Evolutionary conservation across 163 green algal genomes (phyloP).

Genomic region (Scenedesmus sp.): DNA sequence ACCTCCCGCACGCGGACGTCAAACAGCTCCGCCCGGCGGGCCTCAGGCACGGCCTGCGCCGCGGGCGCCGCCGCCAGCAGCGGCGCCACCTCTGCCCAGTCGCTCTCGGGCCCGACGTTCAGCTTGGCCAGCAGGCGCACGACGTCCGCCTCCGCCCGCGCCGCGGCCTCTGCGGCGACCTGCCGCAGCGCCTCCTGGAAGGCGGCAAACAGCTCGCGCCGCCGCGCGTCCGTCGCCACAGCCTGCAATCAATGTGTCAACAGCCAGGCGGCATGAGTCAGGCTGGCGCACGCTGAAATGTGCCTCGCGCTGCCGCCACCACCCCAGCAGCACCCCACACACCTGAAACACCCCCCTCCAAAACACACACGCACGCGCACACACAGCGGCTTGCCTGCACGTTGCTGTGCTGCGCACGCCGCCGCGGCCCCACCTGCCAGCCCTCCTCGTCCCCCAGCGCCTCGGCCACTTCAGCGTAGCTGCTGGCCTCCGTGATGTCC

Average conservation of each 20-base stretch:
- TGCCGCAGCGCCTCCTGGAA: conserved; percentile 50
- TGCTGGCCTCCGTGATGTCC: conserved; percentile 14
- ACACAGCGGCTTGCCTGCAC: background rate
- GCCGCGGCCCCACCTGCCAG: conserved; percentile 49
- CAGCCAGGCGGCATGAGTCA: background rate
- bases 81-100: conserved; percentile 21
- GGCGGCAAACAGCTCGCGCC: conserved; percentile 63
- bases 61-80: conserved; percentile 16
- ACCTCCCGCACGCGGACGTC: conserved; percentile 41
- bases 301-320: background rate
- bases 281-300: no score
- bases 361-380: background rate
- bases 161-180: conserved; percentile 6
- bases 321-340: background rate
- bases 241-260: conserved; percentile 35
- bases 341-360: no score
- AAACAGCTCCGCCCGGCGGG: conserved; percentile 28
- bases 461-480: background rate
- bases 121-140: conserved; percentile 24
- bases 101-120: conserved; percentile 29
- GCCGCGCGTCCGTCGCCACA: conserved; percentile 34
- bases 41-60: background rate
- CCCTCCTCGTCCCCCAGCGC: background rate
- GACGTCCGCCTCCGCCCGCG: conserved; percentile 20
- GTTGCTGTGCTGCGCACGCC: no score